These are phyloP conservation scores for Thalia dealbata DNA, from an alignment of 176 grass and related monocot genomes.

Conservation along the genomic window DNA sequence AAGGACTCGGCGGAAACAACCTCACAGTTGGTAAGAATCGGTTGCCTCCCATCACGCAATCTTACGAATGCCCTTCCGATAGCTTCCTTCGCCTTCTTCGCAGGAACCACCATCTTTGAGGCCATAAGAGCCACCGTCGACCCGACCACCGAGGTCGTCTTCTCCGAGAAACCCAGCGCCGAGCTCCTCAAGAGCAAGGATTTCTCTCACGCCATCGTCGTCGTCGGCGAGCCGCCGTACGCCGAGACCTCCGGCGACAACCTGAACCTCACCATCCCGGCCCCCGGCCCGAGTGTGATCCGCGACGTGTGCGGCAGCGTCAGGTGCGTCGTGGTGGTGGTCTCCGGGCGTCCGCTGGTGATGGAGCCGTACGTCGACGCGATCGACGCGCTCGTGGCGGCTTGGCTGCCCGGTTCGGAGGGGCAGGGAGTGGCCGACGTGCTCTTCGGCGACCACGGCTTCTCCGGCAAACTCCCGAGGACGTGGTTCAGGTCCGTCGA, in stretches of 20 bases:
- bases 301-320: conserved; percentile 43
- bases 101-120: conserved; percentile 83
- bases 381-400: conserved; percentile 79
- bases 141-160: conserved; percentile 40
- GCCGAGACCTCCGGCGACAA: conserved; percentile 66
- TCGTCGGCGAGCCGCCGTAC: conserved; percentile 72
- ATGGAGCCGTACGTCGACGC: conserved; percentile 56
- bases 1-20: conserved; percentile 49
- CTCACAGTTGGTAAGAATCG: conserved; percentile 27
- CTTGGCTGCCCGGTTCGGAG: conserved; percentile 79
- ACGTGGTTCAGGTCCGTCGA: conserved; percentile 76
- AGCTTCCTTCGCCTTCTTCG: too few relatives aligned
- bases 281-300: conserved; percentile 60
- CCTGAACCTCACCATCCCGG: conserved; percentile 54
- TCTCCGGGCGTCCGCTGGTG: conserved; percentile 64
- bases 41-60: too few relatives aligned
- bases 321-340: conserved; percentile 61
- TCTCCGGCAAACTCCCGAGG: conserved; percentile 50
- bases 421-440: conserved; percentile 73
- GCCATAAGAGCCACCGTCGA: conserved; percentile 66
- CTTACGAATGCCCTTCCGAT: too few relatives aligned
- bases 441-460: conserved; percentile 67
- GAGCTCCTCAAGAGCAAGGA: conserved; percentile 54
- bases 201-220: conserved; percentile 58
- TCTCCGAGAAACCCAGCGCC: conserved; percentile 57